Evolutionary conservation across 2,329 filamentous ascomycete genomes (phyloP), one percentile per base, ranked within the genome.

Genomic region (Penicillium brasilianum): DNA sequence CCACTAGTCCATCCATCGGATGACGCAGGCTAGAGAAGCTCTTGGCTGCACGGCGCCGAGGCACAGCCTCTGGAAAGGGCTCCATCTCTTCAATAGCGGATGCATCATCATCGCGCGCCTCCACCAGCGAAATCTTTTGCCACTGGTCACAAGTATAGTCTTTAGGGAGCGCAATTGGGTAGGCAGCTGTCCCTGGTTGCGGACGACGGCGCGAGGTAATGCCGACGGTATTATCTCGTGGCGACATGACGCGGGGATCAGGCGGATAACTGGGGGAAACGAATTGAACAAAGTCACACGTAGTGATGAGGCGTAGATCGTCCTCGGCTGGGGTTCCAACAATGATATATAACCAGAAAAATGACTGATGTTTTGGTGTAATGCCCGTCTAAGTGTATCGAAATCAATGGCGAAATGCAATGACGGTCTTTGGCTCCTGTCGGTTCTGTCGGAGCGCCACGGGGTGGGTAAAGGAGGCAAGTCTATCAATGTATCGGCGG

Each of bases 1-100:
- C 77, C 36, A 77, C 75, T 56, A 80, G 60, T 5, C 78, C 78
- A 58, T 77, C 73, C 61, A 80, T 76, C 3, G 77, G 75, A 60
- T 80, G 76, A 50, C 77, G 75, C 56, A 80, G 64, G 39, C 68
- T 76, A 39, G 78, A 80, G 64, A 80, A 79, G 61, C 77, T 80
- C 67, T 77, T 80, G 54, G 77, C 69, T 43, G 68, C 64, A 36
- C 74, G 76, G 25, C 72, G 74, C n/a, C 71, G 68, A n/a, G 71
- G 71, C 14, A 63, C 63, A 9, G 71, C 69, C 30, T 74, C 70
- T 3, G 74, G 70, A 22, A 76, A 74, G 20, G 70, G 67, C 37
- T 69, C 69, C 52, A 71, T 71, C 34, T 76, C 75, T 56, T 77
- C 74, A 48, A 77, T 46, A 1, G 70, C 72, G 5, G 69, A 65